Percentiles rank a stretch among this genome's conserved stretches.
Evolutionary conservation across 805 yeast species (phyloP).

Genomic region (Millerago galiae): DNA sequence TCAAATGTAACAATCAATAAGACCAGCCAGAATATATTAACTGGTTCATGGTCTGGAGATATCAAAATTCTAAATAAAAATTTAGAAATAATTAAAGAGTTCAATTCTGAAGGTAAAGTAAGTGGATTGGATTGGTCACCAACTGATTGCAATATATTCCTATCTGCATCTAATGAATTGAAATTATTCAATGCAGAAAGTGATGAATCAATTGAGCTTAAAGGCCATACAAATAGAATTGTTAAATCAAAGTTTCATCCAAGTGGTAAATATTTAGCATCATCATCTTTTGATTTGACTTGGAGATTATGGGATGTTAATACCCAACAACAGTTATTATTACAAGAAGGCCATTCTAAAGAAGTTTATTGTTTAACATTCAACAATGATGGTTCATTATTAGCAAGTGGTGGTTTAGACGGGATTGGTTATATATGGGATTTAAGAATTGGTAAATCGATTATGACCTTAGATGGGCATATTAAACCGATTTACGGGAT

Average conservation of each 20-base stretch:
- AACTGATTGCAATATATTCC: conserved; percentile 22
- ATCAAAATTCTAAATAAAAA: conserved; percentile 43
- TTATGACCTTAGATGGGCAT: conserved; percentile 60
- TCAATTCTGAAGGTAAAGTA: conserved; percentile 47
- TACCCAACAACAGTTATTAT: conserved; percentile 41
- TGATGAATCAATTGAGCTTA: conserved; percentile 12
- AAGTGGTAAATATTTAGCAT: conserved; percentile 43
- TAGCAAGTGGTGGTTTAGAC: conserved; percentile 77
- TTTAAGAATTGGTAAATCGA: conserved; percentile 64
- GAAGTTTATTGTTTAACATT: conserved; percentile 57
- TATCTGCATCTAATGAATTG: conserved; percentile 45
- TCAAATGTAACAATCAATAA: conserved; percentile 46
- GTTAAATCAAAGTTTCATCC: conserved; percentile 64
- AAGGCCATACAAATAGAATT: conserved; percentile 51
- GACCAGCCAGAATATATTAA: conserved; percentile 37
- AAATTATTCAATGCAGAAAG: conserved; percentile 27
- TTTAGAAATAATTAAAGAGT: conserved; percentile 25
- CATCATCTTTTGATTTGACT: conserved; percentile 78
- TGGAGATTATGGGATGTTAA: conserved; percentile 85
- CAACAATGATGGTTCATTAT: conserved; percentile 72
- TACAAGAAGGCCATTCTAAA: conserved; percentile 84
- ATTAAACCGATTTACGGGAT: conserved; percentile 60
- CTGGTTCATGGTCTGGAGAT: conserved; percentile 84
- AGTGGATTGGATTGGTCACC: conserved; percentile 67
- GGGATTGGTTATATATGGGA: conserved; percentile 78